phyloP scores from a whole-genome alignment of 1,139 yeast species.

The Saccharomyces hybrid region DNA sequence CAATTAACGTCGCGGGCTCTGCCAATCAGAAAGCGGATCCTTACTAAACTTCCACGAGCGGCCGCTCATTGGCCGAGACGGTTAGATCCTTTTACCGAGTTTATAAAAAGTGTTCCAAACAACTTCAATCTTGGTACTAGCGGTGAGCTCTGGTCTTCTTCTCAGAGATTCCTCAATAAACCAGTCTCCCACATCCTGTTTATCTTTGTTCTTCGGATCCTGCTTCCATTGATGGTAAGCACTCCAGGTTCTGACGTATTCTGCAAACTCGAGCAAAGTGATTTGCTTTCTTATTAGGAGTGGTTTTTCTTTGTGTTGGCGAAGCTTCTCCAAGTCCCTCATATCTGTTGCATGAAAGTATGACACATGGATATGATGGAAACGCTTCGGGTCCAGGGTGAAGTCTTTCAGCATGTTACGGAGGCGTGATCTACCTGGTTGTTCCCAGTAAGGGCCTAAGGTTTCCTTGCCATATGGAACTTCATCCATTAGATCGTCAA shows the following conservation, averaged over 20 bases:
- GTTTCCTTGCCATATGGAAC: conserved; percentile 35
- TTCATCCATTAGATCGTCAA: conserved; percentile 34
- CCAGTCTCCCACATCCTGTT: conserved; percentile 18
- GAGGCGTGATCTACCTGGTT: conserved; percentile 55
- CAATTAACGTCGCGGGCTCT: neutral
- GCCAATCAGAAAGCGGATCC: neutral
- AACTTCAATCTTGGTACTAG: conserved; percentile 25
- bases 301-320: conserved; percentile 24
- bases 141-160: conserved; percentile 26
- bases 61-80: neutral
- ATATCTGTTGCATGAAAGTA: conserved; percentile 34
- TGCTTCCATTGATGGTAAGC: conserved; percentile 56
- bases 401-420: conserved; percentile 39
- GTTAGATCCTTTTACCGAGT: conserved; percentile 19
- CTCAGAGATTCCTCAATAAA: conserved; percentile 23
- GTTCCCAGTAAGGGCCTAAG: conserved; percentile 65
- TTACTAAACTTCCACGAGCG: neutral
- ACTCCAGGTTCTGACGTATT: conserved; percentile 60
- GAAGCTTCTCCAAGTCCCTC: conserved; percentile 8
- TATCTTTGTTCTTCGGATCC: conserved; percentile 24
- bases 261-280: conserved; percentile 38
- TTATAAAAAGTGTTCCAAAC: conserved; percentile 36
- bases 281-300: conserved; percentile 37
- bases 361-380: conserved; percentile 35
- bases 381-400: conserved; percentile 37